These are phyloP conservation scores for Cladorrhinum samala DNA, from an alignment of 495 filamentous ascomycete species.

Conservation along the genomic window DNA sequence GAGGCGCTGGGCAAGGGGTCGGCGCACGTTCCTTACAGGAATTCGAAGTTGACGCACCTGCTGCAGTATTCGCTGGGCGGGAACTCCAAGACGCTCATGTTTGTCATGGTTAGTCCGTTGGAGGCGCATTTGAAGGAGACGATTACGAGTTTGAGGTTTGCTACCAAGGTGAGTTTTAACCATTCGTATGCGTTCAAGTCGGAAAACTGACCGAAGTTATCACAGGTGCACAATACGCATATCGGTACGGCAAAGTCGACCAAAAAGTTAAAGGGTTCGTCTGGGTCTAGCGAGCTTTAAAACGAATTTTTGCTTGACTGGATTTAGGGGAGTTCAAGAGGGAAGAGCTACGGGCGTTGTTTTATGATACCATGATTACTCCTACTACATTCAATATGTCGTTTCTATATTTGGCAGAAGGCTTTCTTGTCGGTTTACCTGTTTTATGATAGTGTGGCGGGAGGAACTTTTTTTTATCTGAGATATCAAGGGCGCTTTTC, in stretches of 20 bases:
- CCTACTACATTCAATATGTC: not conserved
- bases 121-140: conserved; percentile 90
- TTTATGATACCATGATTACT: not conserved
- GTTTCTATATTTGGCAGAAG: not conserved
- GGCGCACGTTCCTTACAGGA: conserved; percentile 86
- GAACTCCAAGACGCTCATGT: conserved; percentile 97
- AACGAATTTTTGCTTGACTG: too few relatives aligned
- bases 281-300: not conserved
- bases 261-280: conserved; percentile 42
- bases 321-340: too few relatives aligned
- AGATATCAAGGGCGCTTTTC: not conserved
- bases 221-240: conserved; percentile 73
- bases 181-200: not conserved
- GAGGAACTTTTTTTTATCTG: not conserved
- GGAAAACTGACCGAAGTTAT: not conserved
- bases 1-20: conserved; percentile 81
- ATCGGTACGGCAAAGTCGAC: conserved; percentile 80
- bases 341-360: too few relatives aligned
- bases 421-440: not conserved
- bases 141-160: conserved; percentile 91
- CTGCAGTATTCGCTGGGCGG: conserved; percentile 93
- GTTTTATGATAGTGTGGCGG: not conserved
- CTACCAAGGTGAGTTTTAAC: conserved; percentile 64
- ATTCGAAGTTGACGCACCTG: conserved; percentile 94
- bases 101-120: conserved; percentile 93